phyloP scores from a whole-genome alignment of 306 rosid species.

The Cicer yamashitae region DNA sequence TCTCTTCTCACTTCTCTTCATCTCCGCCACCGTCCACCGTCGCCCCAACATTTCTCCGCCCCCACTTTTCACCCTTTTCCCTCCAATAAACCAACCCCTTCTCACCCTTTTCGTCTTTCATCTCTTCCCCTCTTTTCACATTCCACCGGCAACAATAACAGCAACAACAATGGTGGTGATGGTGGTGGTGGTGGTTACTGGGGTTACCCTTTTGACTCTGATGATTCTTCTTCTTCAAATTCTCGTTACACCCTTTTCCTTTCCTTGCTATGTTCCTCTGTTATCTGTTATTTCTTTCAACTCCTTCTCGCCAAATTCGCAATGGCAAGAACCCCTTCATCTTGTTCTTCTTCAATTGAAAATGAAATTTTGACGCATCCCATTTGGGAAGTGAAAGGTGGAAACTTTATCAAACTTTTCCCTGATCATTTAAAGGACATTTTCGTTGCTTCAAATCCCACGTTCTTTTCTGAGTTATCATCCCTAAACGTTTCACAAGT shows the following conservation, averaged over 20 bases:
- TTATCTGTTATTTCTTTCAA: slow-evolving; percentile 59
- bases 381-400: slow-evolving; percentile 80
- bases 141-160: slow-evolving; percentile 7
- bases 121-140: slow-evolving; percentile 32
- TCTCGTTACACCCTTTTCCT: slow-evolving; percentile 49
- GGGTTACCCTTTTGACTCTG: slow-evolving; percentile 55
- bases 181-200: slow-evolving; percentile 46
- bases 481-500: slow-evolving; percentile 39
- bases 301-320: slow-evolving; percentile 65
- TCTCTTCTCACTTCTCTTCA: slow-evolving; percentile 34
- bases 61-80: not conserved
- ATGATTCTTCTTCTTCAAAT: slow-evolving; percentile 49
- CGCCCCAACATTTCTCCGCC: slow-evolving; percentile 31
- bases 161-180: not conserved
- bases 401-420: slow-evolving; percentile 67
- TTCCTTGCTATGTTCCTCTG: slow-evolving; percentile 48
- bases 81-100: slow-evolving; percentile 36
- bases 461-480: slow-evolving; percentile 37
- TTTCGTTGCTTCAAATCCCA: slow-evolving; percentile 50
- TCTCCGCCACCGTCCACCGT: slow-evolving; percentile 16
- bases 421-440: slow-evolving; percentile 59
- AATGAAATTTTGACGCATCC: slow-evolving; percentile 29
- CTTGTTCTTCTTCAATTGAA: slow-evolving; percentile 27
- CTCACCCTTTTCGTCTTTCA: slow-evolving; percentile 39
- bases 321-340: slow-evolving; percentile 50